phyloP scores from a whole-genome alignment of 2,329 filamentous ascomycete genomes.

The Sporothrix sp. region DNA sequence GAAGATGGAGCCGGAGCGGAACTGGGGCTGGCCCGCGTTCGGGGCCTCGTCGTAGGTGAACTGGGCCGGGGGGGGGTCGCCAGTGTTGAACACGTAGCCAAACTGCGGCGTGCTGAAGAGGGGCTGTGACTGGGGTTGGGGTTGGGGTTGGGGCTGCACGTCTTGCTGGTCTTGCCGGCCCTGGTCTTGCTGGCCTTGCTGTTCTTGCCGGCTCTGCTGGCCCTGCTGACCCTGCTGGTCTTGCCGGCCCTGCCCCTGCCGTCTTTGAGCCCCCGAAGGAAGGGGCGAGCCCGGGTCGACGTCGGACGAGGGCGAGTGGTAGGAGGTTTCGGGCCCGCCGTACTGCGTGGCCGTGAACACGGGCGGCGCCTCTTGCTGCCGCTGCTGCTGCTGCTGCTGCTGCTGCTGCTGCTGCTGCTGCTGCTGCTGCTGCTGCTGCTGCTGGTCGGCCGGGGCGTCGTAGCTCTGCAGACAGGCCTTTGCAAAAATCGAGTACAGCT shows the following conservation, averaged over 20 bases:
- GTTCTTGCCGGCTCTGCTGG: too few species aligned
- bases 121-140: conserved; percentile 26
- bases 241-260: conserved; percentile 17
- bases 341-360: conserved; percentile 18
- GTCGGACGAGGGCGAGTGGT: conserved; percentile 38
- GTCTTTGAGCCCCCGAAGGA: conserved; percentile 27
- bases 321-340: conserved; percentile 22
- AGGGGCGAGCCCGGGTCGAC: conserved; percentile 40
- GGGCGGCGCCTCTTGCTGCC: conserved; percentile 18
- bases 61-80: conserved; percentile 31
- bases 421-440: conserved; percentile 1
- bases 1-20: conserved; percentile 59
- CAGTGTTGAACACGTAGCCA: conserved; percentile 46
- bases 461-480: conserved; percentile 83
- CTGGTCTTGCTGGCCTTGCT: conserved; percentile 26
- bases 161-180: too few species aligned
- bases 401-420: conserved; percentile 10
- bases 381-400: conserved; percentile 12
- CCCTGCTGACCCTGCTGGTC: too few species aligned
- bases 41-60: conserved; percentile 23
- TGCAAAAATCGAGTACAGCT: conserved; percentile 79
- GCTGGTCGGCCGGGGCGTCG: conserved; percentile 45
- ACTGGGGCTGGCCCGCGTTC: conserved; percentile 33
- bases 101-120: conserved; percentile 45
- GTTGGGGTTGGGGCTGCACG: too few species aligned